A percentile compares a stretch with the other conserved stretches of the same genome.
These are phyloP conservation scores for Trichoderma parareesei DNA, from an alignment of 495 filamentous ascomycete species.

Conservation along the genomic window DNA sequence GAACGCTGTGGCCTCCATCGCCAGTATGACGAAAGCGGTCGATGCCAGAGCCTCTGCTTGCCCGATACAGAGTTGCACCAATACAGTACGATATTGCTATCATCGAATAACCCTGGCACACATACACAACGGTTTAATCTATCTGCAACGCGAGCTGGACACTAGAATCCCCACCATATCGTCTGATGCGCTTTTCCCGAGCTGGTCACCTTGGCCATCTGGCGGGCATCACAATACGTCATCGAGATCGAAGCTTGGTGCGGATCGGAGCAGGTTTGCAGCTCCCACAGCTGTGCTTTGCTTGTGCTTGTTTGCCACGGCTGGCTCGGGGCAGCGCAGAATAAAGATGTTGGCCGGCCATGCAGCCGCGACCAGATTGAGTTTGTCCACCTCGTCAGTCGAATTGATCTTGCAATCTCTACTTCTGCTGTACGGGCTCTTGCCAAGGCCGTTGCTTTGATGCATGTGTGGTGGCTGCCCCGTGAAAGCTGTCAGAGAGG, in stretches of 20 bases:
- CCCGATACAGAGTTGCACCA: no score
- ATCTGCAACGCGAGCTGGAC: neutral
- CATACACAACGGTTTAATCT: neutral
- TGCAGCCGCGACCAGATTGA: neutral
- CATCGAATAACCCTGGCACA: neutral
- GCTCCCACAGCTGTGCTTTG: neutral
- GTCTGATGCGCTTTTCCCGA: neutral
- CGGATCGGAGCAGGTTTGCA: slow-evolving; percentile 2
- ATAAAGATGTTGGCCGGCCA: neutral
- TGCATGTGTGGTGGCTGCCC: neutral
- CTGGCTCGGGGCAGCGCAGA: neutral
- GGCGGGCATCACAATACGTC: neutral
- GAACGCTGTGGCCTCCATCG: slow-evolving; percentile 1
- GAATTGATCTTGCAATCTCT: no score
- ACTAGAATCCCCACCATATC: slow-evolving; percentile 2
- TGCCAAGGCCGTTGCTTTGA: neutral
- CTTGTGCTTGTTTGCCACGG: neutral
- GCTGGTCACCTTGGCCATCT: neutral
- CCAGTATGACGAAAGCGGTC: slow-evolving; percentile 6
- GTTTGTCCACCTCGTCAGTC: neutral
- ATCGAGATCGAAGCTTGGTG: neutral
- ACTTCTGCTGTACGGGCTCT: neutral
- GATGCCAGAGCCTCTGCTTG: no score
- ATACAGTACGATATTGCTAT: no score
- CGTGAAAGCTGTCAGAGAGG: neutral